Base-by-base conservation (phyloP, 2,329 filamentous ascomycete species). In the Penicillium sp. region DNA sequence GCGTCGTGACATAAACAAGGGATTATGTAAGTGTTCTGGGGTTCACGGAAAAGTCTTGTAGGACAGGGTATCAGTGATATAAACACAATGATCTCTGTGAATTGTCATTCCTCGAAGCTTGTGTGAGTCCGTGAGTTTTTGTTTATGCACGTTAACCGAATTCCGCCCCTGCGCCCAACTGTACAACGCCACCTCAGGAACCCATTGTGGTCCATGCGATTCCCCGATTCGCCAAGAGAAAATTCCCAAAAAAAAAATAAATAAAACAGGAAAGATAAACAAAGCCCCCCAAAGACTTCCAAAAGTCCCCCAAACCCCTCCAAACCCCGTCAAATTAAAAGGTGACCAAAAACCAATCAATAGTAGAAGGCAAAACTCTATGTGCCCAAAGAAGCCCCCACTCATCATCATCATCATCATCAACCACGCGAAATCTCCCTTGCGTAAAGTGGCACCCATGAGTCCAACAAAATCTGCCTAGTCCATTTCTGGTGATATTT, bases 1-100 rank as follows among this genome's bases (percentile, higher is more conserved):
- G 67, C 67, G 67, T 68, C 60, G 56, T 61, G 60, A 61, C 56
- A 62, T 62, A 62, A 62, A 62, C 60, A 62, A 62, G 37, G 9
- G 37, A 58, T 50, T 50, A 50, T 50, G 46, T 49, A 49, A 49
- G 25, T 18, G n/a, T 37, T 12, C 11, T 3, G 33, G n/a, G 33
- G 33, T 18, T 37, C 33, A 11, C n/a, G n/a, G n/a, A n/a, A n/a
- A n/a, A 14, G 29, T 15, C 29, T 31, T 31, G 29, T 31, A 5
- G 5, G 29, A 31, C 29, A 6, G 2, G 29, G 29, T 31, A 31
- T 31, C 29, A 31, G 6, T 31, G 29, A 31, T 31, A 15, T 6
- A 4, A 14, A 29, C 4, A 12, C 12, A 29, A 2, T 12, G 11
- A 12, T 12, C 2, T 29, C 31, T 37, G 11, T 40, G 18, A 14